phyloP scores from a whole-genome alignment of 2,329 filamentous ascomycete species.

The Diplodia seriata region DNA sequence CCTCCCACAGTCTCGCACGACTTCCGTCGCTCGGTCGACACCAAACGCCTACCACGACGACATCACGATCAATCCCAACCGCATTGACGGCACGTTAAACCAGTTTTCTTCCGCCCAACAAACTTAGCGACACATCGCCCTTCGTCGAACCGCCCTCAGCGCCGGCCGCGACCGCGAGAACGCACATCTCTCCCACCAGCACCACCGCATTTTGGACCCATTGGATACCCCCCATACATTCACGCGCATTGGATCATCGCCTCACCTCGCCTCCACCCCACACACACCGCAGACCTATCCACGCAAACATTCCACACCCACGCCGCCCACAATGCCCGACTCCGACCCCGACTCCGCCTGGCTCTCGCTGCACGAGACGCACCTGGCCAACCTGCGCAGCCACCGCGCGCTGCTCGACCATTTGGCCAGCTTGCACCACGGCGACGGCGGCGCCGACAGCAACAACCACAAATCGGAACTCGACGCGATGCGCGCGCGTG shows the following conservation, averaged over 20 bases:
- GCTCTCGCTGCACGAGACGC: constrained; percentile 22
- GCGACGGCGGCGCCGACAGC: no score
- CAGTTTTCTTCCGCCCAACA: not conserved
- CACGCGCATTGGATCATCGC: constrained; percentile 1
- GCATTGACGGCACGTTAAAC: not conserved
- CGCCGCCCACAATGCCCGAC: not conserved
- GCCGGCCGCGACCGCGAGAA: not conserved
- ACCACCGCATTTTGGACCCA: not conserved
- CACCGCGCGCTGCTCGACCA: constrained; percentile 30
- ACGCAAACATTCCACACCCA: not conserved
- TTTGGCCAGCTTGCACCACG: not conserved
- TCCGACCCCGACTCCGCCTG: not conserved
- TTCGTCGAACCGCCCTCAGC: not conserved
- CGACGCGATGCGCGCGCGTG: constrained; percentile 10
- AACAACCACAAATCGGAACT: not conserved
- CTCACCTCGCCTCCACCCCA: not conserved
- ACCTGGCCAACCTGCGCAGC: constrained; percentile 26
- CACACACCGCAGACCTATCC: not conserved
- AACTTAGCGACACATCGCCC: not conserved
- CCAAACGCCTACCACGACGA: not conserved
- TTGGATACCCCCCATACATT: not conserved
- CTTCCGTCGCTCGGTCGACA: not conserved
- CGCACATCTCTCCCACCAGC: not conserved
- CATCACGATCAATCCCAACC: not conserved
- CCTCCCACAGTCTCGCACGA: not conserved